Evolutionary conservation across 139 green algal species (phyloP).

Genomic region (Ettlia oleoabundans): DNA sequence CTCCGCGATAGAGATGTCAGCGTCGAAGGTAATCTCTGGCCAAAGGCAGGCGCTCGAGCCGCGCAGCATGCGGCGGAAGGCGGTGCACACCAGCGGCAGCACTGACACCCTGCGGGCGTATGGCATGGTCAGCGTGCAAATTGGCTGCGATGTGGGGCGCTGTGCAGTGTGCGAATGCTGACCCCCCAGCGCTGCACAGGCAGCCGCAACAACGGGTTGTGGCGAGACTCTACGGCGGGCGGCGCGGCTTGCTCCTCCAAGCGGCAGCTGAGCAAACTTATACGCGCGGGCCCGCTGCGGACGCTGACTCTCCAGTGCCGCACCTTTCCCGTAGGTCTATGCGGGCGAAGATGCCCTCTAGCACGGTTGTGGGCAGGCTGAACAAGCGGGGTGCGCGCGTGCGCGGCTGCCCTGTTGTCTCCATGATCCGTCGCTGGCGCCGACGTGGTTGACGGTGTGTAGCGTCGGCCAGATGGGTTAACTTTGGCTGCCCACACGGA

Average conservation of each 20-base stretch:
- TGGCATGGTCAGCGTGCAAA: background rate
- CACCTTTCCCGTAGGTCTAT: background rate
- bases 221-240: background rate
- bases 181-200: background rate
- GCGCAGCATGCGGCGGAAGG: constrained; percentile 1
- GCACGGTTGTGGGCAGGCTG: background rate
- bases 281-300: too few species aligned
- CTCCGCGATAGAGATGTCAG: background rate
- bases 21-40: background rate
- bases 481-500: too few species aligned
- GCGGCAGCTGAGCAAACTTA: too few species aligned
- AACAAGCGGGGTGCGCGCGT: background rate
- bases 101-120: background rate
- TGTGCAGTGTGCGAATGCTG: background rate
- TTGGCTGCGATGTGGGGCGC: background rate
- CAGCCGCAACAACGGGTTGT: background rate
- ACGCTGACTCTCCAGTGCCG: too few species aligned
- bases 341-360: background rate
- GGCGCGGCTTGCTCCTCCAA: background rate
- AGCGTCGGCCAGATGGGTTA: too few species aligned
- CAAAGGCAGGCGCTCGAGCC: constrained; percentile 23
- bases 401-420: too few species aligned
- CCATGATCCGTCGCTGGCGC: too few species aligned
- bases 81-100: constrained; percentile 17
- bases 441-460: too few species aligned